Conservation (phyloP, 805 yeast genomes). For the Teunomyces gatunensis region DNA sequence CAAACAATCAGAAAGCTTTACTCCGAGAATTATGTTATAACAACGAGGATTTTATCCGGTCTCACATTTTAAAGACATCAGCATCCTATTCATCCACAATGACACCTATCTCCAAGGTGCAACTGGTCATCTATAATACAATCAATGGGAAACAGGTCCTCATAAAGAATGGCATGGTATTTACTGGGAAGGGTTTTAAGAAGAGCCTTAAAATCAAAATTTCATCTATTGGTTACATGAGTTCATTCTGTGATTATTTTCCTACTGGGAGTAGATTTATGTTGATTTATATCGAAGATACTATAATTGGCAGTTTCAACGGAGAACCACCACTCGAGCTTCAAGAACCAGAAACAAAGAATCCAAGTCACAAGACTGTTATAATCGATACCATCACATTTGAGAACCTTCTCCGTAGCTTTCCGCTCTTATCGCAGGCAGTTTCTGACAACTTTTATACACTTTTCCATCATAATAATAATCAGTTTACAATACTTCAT, state of each 20-base stretch:
- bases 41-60: constrained; percentile 56
- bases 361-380: background rate
- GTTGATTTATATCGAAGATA: constrained; percentile 54
- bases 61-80: constrained; percentile 52
- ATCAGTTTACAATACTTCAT: constrained; percentile 28
- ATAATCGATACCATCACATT: constrained; percentile 22
- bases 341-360: background rate
- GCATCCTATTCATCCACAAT: constrained; percentile 21
- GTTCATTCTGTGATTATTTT: constrained; percentile 57
- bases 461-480: constrained; percentile 42
- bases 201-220: constrained; percentile 44
- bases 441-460: constrained; percentile 38
- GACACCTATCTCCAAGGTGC: constrained; percentile 27
- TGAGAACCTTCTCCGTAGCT: constrained; percentile 35
- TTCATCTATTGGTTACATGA: constrained; percentile 44
- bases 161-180: constrained; percentile 52
- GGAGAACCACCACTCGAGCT: background rate
- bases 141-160: constrained; percentile 54
- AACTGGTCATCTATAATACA: constrained; percentile 49
- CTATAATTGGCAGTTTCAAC: constrained; percentile 44
- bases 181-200: constrained; percentile 60
- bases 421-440: constrained; percentile 38
- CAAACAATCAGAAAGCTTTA: constrained; percentile 25
- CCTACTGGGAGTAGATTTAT: constrained; percentile 56
- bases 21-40: constrained; percentile 52